phyloP scores from a whole-genome alignment of 2,329 filamentous ascomycete species.

The Aspergillus sp. region DNA sequence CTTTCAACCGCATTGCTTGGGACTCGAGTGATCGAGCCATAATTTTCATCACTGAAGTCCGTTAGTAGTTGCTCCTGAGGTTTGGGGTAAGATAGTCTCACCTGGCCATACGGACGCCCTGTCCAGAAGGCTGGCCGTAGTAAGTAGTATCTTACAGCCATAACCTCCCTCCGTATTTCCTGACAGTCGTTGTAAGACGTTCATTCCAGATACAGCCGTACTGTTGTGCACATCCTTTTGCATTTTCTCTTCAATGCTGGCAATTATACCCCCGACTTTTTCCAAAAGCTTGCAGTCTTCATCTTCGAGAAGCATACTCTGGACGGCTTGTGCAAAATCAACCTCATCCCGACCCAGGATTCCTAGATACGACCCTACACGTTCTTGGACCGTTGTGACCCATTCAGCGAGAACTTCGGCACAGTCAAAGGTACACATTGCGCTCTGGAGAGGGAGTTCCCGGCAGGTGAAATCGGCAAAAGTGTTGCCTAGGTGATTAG shows the following conservation, averaged over 20 bases:
- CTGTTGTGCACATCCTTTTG: constrained; percentile 58
- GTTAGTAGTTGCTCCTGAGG: not conserved
- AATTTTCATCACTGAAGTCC: constrained; percentile 62
- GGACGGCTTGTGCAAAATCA: constrained; percentile 76
- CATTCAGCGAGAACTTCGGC: constrained; percentile 92
- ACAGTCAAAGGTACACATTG: constrained; percentile 91
- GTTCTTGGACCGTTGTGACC: constrained; percentile 88
- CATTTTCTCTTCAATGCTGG: constrained; percentile 77
- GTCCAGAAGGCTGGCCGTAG: constrained; percentile 83
- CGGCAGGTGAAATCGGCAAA: constrained; percentile 81
- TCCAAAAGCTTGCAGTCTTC: constrained; percentile 83
- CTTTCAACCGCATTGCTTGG: constrained; percentile 63
- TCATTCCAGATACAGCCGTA: constrained; percentile 52
- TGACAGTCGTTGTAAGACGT: constrained; percentile 54
- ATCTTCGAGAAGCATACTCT: constrained; percentile 85
- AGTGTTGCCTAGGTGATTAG: constrained; percentile 79
- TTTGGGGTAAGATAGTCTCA: constrained; percentile 45
- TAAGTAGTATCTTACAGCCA: constrained; percentile 77
- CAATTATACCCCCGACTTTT: constrained; percentile 78
- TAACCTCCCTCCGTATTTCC: constrained; percentile 69
- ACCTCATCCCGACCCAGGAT: constrained; percentile 80
- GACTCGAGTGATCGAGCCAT: constrained; percentile 66
- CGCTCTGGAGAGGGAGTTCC: constrained; percentile 84
- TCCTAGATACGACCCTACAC: constrained; percentile 85
- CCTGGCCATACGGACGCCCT: constrained; percentile 91